Conservation (phyloP, 352 stramenopile species). For the Phytophthora pluvialis region DNA sequence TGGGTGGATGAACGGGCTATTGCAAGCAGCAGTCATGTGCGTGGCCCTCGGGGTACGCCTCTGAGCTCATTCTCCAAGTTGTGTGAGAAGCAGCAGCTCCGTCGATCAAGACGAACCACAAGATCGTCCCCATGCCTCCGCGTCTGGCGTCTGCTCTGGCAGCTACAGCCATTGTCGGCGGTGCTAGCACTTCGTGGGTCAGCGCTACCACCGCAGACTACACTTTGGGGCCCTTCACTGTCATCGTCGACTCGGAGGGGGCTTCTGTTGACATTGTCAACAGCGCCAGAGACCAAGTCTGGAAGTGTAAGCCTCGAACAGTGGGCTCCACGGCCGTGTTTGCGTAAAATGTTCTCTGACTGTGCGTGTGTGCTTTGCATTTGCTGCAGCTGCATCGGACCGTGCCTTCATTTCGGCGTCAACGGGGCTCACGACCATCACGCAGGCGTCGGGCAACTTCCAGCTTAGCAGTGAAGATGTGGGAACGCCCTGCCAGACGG, state of each 20-base stretch:
- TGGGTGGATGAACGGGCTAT: neutral
- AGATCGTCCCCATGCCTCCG: conserved; percentile 14
- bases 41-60: neutral
- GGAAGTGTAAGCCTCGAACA: conserved; percentile 22
- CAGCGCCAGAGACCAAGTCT: conserved; percentile 32
- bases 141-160: conserved; percentile 7
- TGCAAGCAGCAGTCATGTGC: conserved; percentile 8
- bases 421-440: conserved; percentile 31
- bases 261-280: conserved; percentile 27
- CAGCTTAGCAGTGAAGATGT: conserved; percentile 26
- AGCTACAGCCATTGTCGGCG: conserved; percentile 3
- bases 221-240: conserved; percentile 22
- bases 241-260: conserved; percentile 17
- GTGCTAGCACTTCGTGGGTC: neutral
- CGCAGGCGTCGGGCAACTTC: conserved; percentile 34
- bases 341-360: conserved; percentile 1
- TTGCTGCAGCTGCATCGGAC: conserved; percentile 19
- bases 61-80: conserved; percentile 21
- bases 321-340: neutral
- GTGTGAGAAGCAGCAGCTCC: conserved; percentile 9
- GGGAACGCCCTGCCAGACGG: conserved; percentile 5
- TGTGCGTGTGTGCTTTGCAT: neutral
- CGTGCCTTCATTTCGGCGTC: conserved; percentile 35
- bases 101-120: conserved; percentile 3
- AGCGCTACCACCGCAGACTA: conserved; percentile 7